Base-by-base conservation (phyloP, 1,284 basidiomycete genomes). In the Lentinula novae-zelandiae region DNA sequence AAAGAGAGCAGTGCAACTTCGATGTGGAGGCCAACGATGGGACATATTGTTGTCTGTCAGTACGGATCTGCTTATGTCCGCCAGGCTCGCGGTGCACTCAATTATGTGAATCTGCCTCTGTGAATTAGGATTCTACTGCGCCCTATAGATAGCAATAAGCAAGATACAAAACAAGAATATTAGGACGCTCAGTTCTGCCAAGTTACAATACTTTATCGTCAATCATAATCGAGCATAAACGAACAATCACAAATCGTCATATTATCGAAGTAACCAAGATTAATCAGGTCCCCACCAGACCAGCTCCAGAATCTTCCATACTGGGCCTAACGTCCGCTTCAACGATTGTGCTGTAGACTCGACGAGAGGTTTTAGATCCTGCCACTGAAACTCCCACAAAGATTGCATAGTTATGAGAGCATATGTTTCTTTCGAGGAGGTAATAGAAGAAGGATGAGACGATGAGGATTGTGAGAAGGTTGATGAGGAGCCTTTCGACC, bases 331-430 rank as follows among this genome's bases (percentile, higher is more conserved):
- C 15, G 39, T 33, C 12, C 22, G 36, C 17, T 54, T 42, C 1
- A 54, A 15, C 39, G n/a, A 20, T 33, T 44, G 46, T 34, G 27
- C 42, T 15, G 54, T 46, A n/a, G 54, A 56, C 15, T 56, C 31
- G 0, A 27, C 54, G 27, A 56, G 42, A n/a, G 62, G 64, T 17
- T 38, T 57, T 20, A 65, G n/a, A 44, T 65, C 64, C 8, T 61
- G 57, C 64, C 64, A 65, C 7, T 61, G 55, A 5, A 62, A 56
- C 5, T 55, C 38, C 33, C 52, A 42, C 8, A 65, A 0, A 22
- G 54, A 58, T 49, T 58, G 59, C 27, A 58, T 58, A 12, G 62
- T 54, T 13, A 60, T 55, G 10, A 63, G 50, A 8, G 62, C 64
- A n/a, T 58, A 57, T 10, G 62, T 48, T 17, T 60, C 44, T 13